These are phyloP conservation scores for Aspergillus tanneri DNA, from an alignment of 2,329 filamentous ascomycete genomes.

Conservation along the genomic window DNA sequence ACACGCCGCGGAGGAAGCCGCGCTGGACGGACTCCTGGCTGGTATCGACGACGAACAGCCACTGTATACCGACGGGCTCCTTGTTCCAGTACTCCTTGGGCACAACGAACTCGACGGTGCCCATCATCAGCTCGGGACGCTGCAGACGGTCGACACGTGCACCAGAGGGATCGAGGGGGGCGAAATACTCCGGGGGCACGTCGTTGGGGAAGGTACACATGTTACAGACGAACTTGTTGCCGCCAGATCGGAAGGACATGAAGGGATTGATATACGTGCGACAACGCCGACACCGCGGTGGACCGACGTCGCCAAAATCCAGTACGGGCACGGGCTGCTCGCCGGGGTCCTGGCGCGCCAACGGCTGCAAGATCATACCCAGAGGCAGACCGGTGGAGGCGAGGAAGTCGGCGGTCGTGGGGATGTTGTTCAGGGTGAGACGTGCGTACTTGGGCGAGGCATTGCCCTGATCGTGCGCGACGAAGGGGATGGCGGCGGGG, in stretches of 20 bases:
- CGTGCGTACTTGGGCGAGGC: slow-evolving; percentile 91
- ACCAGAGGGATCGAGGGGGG: slow-evolving; percentile 82
- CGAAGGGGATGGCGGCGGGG: slow-evolving; percentile 81
- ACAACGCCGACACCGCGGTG: slow-evolving; percentile 88
- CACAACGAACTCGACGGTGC: slow-evolving; percentile 93
- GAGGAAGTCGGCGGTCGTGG: slow-evolving; percentile 75
- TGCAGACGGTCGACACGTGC: slow-evolving; percentile 84
- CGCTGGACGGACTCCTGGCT: slow-evolving; percentile 88
- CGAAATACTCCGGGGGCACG: slow-evolving; percentile 87
- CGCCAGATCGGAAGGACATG: slow-evolving; percentile 92
- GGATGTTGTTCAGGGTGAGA: slow-evolving; percentile 90
- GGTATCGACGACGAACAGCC: slow-evolving; percentile 90
- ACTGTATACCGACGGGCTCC: slow-evolving; percentile 81
- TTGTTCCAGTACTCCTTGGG: slow-evolving; percentile 99
- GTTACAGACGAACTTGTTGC: slow-evolving; percentile 97
- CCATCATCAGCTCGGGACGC: slow-evolving; percentile 82
- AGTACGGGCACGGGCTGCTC: slow-evolving; percentile 86
- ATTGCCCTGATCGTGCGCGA: slow-evolving; percentile 95
- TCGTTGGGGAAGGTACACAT: slow-evolving; percentile 98
- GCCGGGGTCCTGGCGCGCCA: slow-evolving; percentile 78
- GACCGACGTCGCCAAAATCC: slow-evolving; percentile 89
- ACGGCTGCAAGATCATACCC: slow-evolving; percentile 82
- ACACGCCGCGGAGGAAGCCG: slow-evolving; percentile 86
- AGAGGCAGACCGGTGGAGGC: slow-evolving; percentile 78
- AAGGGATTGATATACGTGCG: slow-evolving; percentile 98